Base-by-base conservation (phyloP, 2,329 filamentous ascomycete species). In the Clarireedia monteithiana region DNA sequence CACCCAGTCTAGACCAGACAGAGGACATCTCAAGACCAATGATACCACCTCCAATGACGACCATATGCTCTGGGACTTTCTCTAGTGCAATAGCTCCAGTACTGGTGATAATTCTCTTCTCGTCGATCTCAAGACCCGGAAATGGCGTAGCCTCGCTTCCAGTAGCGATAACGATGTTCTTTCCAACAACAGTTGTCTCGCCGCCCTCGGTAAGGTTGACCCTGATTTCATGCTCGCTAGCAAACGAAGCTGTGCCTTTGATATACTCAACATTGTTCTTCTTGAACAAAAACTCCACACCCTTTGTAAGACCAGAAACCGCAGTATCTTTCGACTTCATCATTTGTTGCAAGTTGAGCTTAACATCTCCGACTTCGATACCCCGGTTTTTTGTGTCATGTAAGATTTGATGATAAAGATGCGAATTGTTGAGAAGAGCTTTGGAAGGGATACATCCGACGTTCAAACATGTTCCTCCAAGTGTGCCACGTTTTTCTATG, bases 381-480 rank as follows among this genome's bases (percentile, higher is more conserved):
- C 94, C 94, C 72, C 94, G 90, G 75, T 88, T 84, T 78, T 96
- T 96, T 64, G 91, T 92, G 79, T 99, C 94, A 78, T 99, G 92
- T 60, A 95, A 83, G 70, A 96, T 88, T 76, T 91, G 88, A 79
- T 97, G 92, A 81, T 97, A 97, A 59, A 97, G 83, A 74, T 96
- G 91, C 67, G 94, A 96, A 82, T 97, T 97, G 85, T 97, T 99
- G 74, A 99, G 89, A 66, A 99, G 89, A 61, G 94, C 96, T 78
- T 99, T 99, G 64, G 94, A 99, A 64, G 94, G 94, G 72, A 99
- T 99, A 78, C 94, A 99, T 77, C 94, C 94, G 70, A 99, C 94
- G 74, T 99, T 99, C 69, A 99, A 79, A 80, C 94, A 99, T 69
- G 94, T 99, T 72, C 94, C 94, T 69, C 94, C 94, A 67, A 99